A percentile compares a stretch with the other conserved stretches of the same genome.
Conservation (phyloP, 176 grass and related monocot species). For the maize (Zea mays) region DNA sequence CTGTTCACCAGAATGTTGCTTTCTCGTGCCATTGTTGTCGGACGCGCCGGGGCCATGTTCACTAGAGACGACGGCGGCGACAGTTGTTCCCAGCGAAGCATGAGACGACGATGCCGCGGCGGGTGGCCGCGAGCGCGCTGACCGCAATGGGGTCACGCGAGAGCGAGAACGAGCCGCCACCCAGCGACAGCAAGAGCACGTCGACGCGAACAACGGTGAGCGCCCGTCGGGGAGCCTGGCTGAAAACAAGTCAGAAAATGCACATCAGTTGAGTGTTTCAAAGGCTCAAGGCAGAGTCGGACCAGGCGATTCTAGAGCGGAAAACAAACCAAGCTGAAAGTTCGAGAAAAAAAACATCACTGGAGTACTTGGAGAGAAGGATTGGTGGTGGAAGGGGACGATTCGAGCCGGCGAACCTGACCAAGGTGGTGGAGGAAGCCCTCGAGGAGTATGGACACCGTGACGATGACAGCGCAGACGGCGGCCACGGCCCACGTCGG, state of each 20-base stretch:
- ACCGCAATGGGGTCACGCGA: slow-evolving; percentile 69
- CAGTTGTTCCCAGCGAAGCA: slow-evolving; percentile 81
- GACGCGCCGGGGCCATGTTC: slow-evolving; percentile 53
- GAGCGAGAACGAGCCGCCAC: slow-evolving; percentile 55
- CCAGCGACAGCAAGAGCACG: slow-evolving; percentile 73
- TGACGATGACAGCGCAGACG: slow-evolving; percentile 71
- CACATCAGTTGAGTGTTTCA: background rate
- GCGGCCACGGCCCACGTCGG: slow-evolving; percentile 78
- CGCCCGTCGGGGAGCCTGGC: too few species aligned
- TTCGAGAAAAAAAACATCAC: background rate
- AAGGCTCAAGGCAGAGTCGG: background rate
- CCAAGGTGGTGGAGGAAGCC: slow-evolving; percentile 67
- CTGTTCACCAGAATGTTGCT: too few species aligned
- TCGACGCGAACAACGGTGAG: slow-evolving; percentile 38
- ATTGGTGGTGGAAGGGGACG: background rate
- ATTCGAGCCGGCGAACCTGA: slow-evolving; percentile 22
- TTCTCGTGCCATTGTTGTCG: too few species aligned
- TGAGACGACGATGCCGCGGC: slow-evolving; percentile 67
- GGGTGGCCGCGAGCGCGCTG: slow-evolving; percentile 62
- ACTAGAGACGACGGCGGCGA: slow-evolving; percentile 53
- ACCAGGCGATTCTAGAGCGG: background rate
- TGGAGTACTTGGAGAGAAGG: background rate
- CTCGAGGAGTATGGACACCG: slow-evolving; percentile 71
- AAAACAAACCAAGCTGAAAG: background rate
- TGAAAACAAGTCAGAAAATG: slow-evolving; percentile 11